Percentiles rank a stretch among this genome's conserved stretches.
phyloP scores from a whole-genome alignment of 2,329 filamentous ascomycete species.

The Lizonia empirigonia region DNA sequence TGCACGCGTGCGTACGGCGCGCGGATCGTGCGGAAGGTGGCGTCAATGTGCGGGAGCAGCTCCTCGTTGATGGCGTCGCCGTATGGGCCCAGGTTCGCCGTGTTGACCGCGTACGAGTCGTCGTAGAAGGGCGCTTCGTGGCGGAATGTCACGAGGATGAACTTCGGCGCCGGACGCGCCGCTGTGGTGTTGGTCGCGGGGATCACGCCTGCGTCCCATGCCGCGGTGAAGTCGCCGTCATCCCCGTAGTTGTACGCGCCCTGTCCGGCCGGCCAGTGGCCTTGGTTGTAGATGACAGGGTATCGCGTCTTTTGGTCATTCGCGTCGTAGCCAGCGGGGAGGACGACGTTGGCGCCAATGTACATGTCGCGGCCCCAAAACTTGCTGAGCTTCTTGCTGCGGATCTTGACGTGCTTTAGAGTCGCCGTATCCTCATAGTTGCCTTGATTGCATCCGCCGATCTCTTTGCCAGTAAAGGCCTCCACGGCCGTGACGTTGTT shows the following conservation, averaged over 20 bases:
- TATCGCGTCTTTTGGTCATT: conserved; percentile 40
- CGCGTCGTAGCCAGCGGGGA: conserved; percentile 44
- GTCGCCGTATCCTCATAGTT: conserved; percentile 45
- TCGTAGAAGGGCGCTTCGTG: conserved; percentile 49
- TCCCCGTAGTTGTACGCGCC: conserved; percentile 33
- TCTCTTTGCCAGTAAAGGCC: conserved; percentile 42
- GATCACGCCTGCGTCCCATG: conserved; percentile 43
- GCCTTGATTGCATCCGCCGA: conserved; percentile 48
- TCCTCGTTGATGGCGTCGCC: conserved; percentile 51
- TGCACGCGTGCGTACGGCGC: conserved; percentile 47
- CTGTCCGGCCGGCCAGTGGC: conserved; percentile 38
- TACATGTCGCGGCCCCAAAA: conserved; percentile 47
- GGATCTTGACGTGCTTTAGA: conserved; percentile 48
- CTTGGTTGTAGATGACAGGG: conserved; percentile 46
- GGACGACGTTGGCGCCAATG: conserved; percentile 46
- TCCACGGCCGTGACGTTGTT: conserved; percentile 31
- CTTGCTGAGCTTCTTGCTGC: conserved; percentile 43
- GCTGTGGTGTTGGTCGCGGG: conserved; percentile 31
- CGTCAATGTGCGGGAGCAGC: conserved; percentile 44
- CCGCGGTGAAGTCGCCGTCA: conserved; percentile 24
- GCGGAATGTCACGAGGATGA: conserved; percentile 48
- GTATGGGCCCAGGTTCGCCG: conserved; percentile 48
- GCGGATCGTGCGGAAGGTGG: conserved; percentile 44
- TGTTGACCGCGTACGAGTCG: conserved; percentile 50
- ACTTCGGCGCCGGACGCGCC: conserved; percentile 39